phyloP scores from a whole-genome alignment of 768 basidiomycete genomes.

The Auricularia sp. region DNA sequence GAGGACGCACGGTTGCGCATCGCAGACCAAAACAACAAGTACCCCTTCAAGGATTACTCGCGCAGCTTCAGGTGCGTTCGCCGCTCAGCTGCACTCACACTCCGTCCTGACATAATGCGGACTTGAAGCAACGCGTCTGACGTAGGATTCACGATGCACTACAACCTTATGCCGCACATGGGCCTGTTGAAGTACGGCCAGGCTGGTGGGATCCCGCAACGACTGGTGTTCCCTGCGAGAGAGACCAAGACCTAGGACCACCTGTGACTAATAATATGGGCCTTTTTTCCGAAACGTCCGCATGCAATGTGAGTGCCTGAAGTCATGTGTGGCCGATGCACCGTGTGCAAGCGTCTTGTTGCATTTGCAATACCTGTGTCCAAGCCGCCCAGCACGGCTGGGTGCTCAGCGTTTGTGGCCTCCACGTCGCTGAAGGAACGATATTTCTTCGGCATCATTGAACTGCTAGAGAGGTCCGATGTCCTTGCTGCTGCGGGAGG shows the following conservation, averaged over 20 bases:
- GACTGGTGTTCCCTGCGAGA: constrained; percentile 13
- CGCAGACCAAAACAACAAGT: constrained; percentile 62
- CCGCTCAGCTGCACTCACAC: too few species aligned
- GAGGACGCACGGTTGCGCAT: constrained; percentile 62
- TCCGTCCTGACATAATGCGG: too few species aligned
- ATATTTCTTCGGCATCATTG: too few species aligned
- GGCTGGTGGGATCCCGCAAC: constrained; percentile 35
- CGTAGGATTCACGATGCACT: constrained; percentile 66
- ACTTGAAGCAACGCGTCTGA: constrained; percentile 46
- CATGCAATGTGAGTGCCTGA: too few species aligned
- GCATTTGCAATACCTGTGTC: too few species aligned
- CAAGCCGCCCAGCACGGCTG: too few species aligned
- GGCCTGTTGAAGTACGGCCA: constrained; percentile 72
- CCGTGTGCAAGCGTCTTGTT: too few species aligned
- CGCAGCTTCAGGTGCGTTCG: constrained; percentile 60
- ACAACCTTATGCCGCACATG: constrained; percentile 87
- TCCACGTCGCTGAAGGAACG: too few species aligned
- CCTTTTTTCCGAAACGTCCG: neutral
- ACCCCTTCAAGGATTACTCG: constrained; percentile 67
- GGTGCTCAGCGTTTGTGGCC: too few species aligned
- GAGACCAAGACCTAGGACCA: neutral
- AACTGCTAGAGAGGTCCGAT: too few species aligned
- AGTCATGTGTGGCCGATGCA: too few species aligned
- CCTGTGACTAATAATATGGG: neutral
- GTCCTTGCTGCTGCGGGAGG: too few species aligned